A percentile compares a stretch with the other conserved stretches of the same genome.
phyloP scores from a whole-genome alignment of 116 monocot species.

The Papilionanthe hybrid region DNA sequence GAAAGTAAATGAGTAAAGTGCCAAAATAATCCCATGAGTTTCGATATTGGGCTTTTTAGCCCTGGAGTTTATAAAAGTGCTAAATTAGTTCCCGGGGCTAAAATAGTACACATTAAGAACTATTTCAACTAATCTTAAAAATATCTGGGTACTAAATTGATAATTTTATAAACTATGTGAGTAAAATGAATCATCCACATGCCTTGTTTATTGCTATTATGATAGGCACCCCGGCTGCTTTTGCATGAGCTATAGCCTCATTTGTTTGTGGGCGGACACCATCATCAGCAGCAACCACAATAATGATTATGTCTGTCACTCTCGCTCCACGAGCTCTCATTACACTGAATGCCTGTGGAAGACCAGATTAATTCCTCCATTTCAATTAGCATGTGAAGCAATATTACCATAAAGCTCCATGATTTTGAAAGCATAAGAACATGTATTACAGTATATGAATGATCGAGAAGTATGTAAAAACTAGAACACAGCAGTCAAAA shows the following conservation, averaged over 20 bases:
- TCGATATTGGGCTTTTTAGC: too few relatives aligned
- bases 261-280: conserved; percentile 93
- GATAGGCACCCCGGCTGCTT: conserved; percentile 94
- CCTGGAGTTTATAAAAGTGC: too few relatives aligned
- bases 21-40: too few relatives aligned
- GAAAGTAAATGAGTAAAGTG: background rate
- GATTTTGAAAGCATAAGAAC: background rate
- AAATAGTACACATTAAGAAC: too few relatives aligned
- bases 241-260: conserved; percentile 98
- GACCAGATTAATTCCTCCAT: conserved; percentile 6
- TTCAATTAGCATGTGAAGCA: background rate
- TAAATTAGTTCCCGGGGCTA: too few relatives aligned
- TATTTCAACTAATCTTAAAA: background rate
- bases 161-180: too few relatives aligned
- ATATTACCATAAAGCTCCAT: background rate
- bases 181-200: conserved; percentile 7
- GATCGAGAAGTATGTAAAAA: background rate
- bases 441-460: background rate
- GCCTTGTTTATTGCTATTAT: conserved; percentile 96
- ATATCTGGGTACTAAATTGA: too few relatives aligned
- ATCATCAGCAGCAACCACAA: conserved; percentile 99
- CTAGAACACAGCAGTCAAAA: background rate
- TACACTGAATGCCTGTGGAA: conserved; percentile 86
- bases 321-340: conserved; percentile 97
- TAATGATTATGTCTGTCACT: conserved; percentile 86